A percentile compares a stretch with the other conserved stretches of the same genome.
phyloP scores from a whole-genome alignment of 192 early-diverging fungal species.

The Linnemannia schmuckeri region DNA sequence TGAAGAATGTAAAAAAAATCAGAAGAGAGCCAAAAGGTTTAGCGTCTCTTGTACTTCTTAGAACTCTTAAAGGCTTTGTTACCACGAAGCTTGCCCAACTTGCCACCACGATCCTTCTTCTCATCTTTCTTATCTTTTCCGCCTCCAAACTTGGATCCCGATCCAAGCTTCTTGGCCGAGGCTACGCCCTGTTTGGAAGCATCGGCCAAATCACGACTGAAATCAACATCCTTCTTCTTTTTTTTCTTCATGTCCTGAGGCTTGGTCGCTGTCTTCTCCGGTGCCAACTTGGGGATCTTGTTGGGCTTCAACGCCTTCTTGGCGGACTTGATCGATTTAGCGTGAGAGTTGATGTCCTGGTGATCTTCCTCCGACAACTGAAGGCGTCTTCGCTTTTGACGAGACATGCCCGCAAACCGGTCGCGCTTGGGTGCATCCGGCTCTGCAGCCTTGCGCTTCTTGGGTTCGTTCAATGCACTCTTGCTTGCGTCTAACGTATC shows the following conservation, averaged over 20 bases:
- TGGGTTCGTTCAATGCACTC: constrained; percentile 35
- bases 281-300: constrained; percentile 50
- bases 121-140: constrained; percentile 37
- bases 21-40: background rate
- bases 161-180: constrained; percentile 55
- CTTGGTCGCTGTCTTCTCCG: constrained; percentile 23
- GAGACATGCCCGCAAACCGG: constrained; percentile 65
- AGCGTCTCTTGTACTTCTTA: constrained; percentile 59
- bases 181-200: constrained; percentile 54
- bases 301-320: constrained; percentile 61
- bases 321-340: constrained; percentile 61
- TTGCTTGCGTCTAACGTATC: constrained; percentile 27
- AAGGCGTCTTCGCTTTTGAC: constrained; percentile 60
- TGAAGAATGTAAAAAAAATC: background rate
- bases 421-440: constrained; percentile 58
- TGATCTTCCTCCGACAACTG: constrained; percentile 62
- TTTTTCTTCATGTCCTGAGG: constrained; percentile 48
- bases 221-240: constrained; percentile 57
- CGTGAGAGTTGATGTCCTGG: constrained; percentile 54
- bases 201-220: constrained; percentile 60
- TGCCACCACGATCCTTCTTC: constrained; percentile 44
- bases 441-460: constrained; percentile 52
- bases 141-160: constrained; percentile 32
- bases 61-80: constrained; percentile 52
- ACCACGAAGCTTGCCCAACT: constrained; percentile 49